A percentile compares a stretch with the other conserved stretches of the same genome.
Conservation (phyloP, 2,329 filamentous ascomycete species). For the Sarocladiaceae sp. region DNA sequence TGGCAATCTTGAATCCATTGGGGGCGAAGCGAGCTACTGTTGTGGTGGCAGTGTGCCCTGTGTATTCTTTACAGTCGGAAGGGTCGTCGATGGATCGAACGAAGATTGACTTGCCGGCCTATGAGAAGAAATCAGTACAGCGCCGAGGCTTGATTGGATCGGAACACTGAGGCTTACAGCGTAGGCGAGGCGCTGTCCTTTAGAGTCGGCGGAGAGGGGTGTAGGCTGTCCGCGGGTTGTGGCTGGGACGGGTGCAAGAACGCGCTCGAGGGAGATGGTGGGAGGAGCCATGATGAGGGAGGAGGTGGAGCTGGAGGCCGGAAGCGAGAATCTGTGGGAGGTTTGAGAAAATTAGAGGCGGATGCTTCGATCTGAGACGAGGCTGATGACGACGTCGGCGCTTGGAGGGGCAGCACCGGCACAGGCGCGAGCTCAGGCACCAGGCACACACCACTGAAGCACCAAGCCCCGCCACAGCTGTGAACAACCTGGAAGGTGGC, state of each 20-base stretch:
- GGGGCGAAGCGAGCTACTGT: conserved; percentile 92
- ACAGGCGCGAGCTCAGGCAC: too few relatives aligned
- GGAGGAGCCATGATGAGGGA: conserved; percentile 25
- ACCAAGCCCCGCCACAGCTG: too few relatives aligned
- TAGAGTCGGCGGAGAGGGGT: conserved; percentile 78
- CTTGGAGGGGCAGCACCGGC: conserved; percentile 7
- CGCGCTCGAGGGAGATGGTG: conserved; percentile 55
- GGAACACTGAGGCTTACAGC: conserved; percentile 62
- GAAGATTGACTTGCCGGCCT: conserved; percentile 97
- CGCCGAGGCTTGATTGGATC: neutral
- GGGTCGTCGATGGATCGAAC: conserved; percentile 91
- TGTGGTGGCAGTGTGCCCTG: conserved; percentile 78
- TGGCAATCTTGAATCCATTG: conserved; percentile 90
- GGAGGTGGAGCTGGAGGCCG: neutral
- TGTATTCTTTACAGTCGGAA: conserved; percentile 80
- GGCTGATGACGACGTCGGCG: conserved; percentile 4
- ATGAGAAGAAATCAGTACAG: neutral
- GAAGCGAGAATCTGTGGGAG: neutral
- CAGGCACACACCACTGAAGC: too few relatives aligned
- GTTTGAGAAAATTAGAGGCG: neutral
- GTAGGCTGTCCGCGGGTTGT: conserved; percentile 84
- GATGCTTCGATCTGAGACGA: neutral
- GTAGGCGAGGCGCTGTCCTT: conserved; percentile 89
- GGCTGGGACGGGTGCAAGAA: conserved; percentile 78
- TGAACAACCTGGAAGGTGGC: too few relatives aligned